Base-by-base conservation (phyloP, 805 yeast genomes). In the Nadsonia fulvescens region DNA sequence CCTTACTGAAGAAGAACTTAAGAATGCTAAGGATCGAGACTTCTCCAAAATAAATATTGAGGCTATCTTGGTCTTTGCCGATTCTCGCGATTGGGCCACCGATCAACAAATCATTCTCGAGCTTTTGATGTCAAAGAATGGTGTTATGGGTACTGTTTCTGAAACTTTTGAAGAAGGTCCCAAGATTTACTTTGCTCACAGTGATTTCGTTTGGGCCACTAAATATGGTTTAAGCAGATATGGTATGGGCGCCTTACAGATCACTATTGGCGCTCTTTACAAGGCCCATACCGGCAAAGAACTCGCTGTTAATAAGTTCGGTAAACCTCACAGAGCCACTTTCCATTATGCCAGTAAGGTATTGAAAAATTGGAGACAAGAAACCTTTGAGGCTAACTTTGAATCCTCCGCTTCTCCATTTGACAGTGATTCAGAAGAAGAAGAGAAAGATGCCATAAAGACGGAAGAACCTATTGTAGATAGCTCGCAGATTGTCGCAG, bases 191-290 rank as follows among this genome's bases (percentile, higher is more conserved):
- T 81, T 79, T 58, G 92, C 92, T 21, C 92, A 81, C 48, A 75
- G 86, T 12, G 94, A 81, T 52, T 75, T 81, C 42, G 78, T 81
- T 29, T 81, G 93, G 93, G 86, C 93, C 8, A 77, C 93, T 3
- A 76, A 79, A 50, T 79, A 76, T 46, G 67, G 66, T 39, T 57
- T 76, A 34, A 68, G 81, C 10, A 61, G 94, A 46, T 78, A 81
- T 45, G 93, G 93, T 34, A 82, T 81, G 91, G 94, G 94, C 32
- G 93, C 94, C 3, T 58, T 81, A 36, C 93, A 79, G 49, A 82
- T 77, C 20, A 74, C 91, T 12, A 70, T 79, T 42, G 82, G 83
- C 30, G 89, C 92, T 0, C 57, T 81, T 32, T 81, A 70, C 52
- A 65, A 71, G 46, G 91, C 78, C 41, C 81, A 74, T 42, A 78